Evolutionary conservation across 345 rosid species (phyloP).

Genomic region (Hibiscus trionum): DNA sequence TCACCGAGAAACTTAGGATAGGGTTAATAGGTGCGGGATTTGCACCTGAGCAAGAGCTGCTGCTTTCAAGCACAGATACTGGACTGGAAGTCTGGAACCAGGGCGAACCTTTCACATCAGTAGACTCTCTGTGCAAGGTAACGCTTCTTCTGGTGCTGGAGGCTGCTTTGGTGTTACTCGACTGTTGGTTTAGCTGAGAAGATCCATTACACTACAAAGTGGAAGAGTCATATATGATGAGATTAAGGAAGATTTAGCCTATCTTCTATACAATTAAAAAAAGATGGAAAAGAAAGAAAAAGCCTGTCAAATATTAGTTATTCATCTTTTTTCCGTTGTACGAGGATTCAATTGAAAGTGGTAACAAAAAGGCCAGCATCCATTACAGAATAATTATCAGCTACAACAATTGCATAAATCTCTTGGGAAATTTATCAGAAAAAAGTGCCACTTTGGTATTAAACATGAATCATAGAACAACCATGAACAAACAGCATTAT

Average conservation of each 20-base stretch:
- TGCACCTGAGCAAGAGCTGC: conserved; percentile 50
- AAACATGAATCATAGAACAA: conserved; percentile 1
- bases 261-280: neutral
- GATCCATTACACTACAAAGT: conserved; percentile 24
- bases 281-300: neutral
- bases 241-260: neutral
- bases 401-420: neutral
- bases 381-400: neutral
- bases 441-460: neutral
- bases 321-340: neutral
- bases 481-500: neutral
- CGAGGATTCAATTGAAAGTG: neutral
- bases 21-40: conserved; percentile 24
- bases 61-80: conserved; percentile 70
- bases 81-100: conserved; percentile 55
- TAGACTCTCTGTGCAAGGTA: conserved; percentile 17
- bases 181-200: conserved; percentile 31
- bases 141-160: conserved; percentile 22
- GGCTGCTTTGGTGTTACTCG: conserved; percentile 28
- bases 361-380: neutral
- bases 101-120: conserved; percentile 35
- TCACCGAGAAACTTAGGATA: conserved; percentile 33
- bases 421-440: neutral
- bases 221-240: conserved; percentile 1
- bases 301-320: neutral